Base-by-base conservation (phyloP, 805 yeast species). In the Barnettozyma salicaria region DNA sequence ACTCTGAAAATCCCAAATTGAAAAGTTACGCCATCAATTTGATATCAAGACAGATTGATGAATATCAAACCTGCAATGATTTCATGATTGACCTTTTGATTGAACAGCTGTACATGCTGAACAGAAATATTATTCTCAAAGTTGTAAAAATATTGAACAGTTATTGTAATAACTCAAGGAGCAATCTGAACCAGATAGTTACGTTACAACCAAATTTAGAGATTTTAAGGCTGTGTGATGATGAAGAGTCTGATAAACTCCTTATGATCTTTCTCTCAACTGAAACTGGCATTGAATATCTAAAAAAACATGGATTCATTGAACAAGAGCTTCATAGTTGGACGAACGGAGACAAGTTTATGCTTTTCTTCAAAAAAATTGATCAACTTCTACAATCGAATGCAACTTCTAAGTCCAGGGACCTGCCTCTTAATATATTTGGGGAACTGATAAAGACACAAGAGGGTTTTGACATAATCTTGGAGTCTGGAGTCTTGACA, bases 381-480 rank as follows among this genome's bases (percentile, higher is more conserved):
- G 86, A 75, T 52, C 43, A 48, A 4, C 56, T 64, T 74, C 12
- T 24, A 43, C 26, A 19, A 47, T 31, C 30, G 45, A 45, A 25
- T 26, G 33, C n/a, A 48, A 51, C 23, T 5, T 9, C 19, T 17
- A 44, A 42, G 40, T 34, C 11, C 31, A 39, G 27, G 41, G 52
- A 28, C 34, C 52, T 66, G 14, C 87, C 88, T 1, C 59, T 70
- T 19, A 89, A 85, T 53, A 84, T 90, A 49, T 87, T 85, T 58
- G 84, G 86, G 12, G 85, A 80, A 49, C 64, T 90, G 32, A 81
- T 86, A 1, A 74, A 80, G 37, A 86, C 96, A 0, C 81, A 74
- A 40, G 90, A 84, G 41, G 97, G 97, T 0, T 67, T 85, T 37
- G 66, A 68, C 19, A 61, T 80, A 33, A 66, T 90, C 32, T 66